Conservation (phyloP, 225 moss, liverwort and hornwort genomes). For the Pseudoscleropodium purum region DNA sequence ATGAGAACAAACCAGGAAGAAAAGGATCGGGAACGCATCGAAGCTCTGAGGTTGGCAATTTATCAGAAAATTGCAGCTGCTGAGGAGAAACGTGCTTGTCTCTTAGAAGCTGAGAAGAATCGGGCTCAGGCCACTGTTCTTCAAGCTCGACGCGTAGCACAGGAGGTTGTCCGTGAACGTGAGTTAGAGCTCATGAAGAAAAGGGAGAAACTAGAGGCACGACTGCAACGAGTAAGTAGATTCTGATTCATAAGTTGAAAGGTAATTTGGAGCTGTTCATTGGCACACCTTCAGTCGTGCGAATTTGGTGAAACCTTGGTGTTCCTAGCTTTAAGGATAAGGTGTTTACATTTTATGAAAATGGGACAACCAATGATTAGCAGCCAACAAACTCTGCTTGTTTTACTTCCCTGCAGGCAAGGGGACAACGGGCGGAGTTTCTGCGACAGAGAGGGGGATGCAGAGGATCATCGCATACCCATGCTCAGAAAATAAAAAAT, state of each 20-base stretch:
- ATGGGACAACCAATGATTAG: background rate
- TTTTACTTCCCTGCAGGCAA: slow-evolving; percentile 37
- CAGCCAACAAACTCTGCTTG: background rate
- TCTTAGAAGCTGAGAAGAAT: slow-evolving; percentile 87
- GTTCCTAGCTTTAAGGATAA: background rate
- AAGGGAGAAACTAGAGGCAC: slow-evolving; percentile 84
- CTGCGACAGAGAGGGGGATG: slow-evolving; percentile 78
- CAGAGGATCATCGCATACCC: slow-evolving; percentile 69
- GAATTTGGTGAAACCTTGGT: background rate
- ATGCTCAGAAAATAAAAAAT: slow-evolving; percentile 82
- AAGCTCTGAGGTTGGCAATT: slow-evolving; percentile 66
- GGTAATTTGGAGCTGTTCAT: background rate
- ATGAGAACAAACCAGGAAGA: slow-evolving; percentile 86
- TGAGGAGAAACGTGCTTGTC: slow-evolving; percentile 83
- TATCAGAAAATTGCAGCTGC: slow-evolving; percentile 94
- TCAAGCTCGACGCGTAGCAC: slow-evolving; percentile 84
- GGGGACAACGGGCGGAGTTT: slow-evolving; percentile 88
- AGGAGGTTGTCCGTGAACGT: slow-evolving; percentile 82
- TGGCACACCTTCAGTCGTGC: background rate
- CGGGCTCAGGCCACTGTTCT: slow-evolving; percentile 88
- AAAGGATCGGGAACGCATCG: slow-evolving; percentile 74
- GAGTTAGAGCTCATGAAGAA: slow-evolving; percentile 83
- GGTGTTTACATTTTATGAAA: background rate
- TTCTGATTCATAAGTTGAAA: background rate
- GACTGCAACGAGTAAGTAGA: slow-evolving; percentile 67